Evolutionary conservation across 257 asterid species (phyloP), one percentile per base, ranked within the genome.

Genomic region (Dorcoceras hygrometricum): DNA sequence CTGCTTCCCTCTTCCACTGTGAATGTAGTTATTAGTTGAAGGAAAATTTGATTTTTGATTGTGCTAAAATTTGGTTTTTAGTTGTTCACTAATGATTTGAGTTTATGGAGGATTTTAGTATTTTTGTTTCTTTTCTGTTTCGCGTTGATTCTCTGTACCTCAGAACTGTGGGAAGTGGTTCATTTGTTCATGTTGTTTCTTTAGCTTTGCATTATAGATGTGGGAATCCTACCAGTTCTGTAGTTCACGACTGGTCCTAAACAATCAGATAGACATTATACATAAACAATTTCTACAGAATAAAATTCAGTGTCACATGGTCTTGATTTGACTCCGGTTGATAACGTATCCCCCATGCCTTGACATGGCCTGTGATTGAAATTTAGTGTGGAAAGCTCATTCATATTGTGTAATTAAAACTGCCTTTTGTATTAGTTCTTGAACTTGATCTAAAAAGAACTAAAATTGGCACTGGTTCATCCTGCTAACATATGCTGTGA

Each of bases 111-210:
- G 36, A 36, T 61, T 61, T 66, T 22, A 8, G 22, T 10, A 14
- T 57, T 27, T 25, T 28, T 43, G 54, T 60, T 56, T 18, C 23
- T 16, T 59, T 55, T 64, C 48, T 66, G 62, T 25, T n/a, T 50
- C 59, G 26, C 54, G 23, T 36, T 62, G 62, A 28, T 39, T 39
- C 43, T 59, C 66, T 57, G 22, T 4, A 46, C 54, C 54, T 20
- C 55, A 59, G 59, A 50, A 64, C 36, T 46, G 64, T 28, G 64
- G 66, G 46, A 24, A 27, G 63, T 69, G 53, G 59, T 66, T 23
- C 29, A 28, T 68, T 65, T 34, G n/a, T 56, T 2, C 25, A 36
- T 19, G 11, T 14, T 18, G 28, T 16, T 2, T 48, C 51, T 48
- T 48, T 36, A 31, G 57, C 55, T 56, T 57, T 32, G 59, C 58